phyloP scores from a whole-genome alignment of 129 eudicot genomes.

The Deinandra increscens region DNA sequence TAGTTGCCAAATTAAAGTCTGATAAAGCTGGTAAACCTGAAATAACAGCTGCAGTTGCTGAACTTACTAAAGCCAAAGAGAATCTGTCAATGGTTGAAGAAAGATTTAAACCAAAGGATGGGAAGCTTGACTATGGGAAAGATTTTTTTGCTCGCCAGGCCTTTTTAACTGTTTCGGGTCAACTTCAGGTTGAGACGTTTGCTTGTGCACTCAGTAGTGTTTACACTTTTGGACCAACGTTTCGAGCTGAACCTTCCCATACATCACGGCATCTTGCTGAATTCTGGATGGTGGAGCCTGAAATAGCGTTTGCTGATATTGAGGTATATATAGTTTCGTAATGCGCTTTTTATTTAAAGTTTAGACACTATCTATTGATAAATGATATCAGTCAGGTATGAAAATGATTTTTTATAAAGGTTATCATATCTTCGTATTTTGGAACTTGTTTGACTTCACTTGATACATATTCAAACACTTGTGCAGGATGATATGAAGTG shows the following conservation, averaged over 20 bases:
- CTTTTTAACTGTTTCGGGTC: conserved; percentile 93
- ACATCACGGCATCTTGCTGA: conserved; percentile 94
- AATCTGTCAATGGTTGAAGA: conserved; percentile 53
- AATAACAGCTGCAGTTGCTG: conserved; percentile 70
- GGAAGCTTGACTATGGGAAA: conserved; percentile 71
- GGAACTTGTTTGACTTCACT: not conserved
- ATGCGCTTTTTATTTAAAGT: not conserved
- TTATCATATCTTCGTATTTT: not conserved
- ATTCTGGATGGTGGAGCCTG: conserved; percentile 99
- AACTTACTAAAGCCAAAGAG: conserved; percentile 69
- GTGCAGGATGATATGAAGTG: conserved; percentile 92
- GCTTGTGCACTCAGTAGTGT: conserved; percentile 90
- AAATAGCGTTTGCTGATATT: conserved; percentile 90
- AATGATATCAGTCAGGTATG: not conserved
- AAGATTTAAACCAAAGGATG: conserved; percentile 68
- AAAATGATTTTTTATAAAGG: not conserved
- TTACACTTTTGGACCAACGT: conserved; percentile 94
- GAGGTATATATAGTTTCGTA: conserved; percentile 42
- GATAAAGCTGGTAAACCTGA: conserved; percentile 69
- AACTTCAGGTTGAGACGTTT: conserved; percentile 84
- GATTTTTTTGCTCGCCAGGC: conserved; percentile 90
- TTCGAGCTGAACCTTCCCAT: conserved; percentile 92
- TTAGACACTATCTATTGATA: not conserved
- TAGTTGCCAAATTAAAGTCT: conserved; percentile 61
- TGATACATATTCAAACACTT: not conserved